Base-by-base conservation (phyloP, 179 eudicot genomes). In the Carnegiea gigantea region DNA sequence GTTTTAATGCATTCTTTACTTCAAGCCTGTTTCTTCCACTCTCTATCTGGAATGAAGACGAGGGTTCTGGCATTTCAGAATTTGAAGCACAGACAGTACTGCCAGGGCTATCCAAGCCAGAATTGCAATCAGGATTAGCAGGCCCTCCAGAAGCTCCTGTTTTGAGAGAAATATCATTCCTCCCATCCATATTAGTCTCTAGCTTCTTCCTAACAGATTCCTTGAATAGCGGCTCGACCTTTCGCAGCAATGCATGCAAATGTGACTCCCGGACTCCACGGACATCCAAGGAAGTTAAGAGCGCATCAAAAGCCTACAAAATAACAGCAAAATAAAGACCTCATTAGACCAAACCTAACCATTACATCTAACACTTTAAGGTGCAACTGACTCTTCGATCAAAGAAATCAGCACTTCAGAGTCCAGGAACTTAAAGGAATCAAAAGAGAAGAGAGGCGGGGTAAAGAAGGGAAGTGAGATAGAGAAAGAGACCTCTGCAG, bases 201-300 rank as follows among this genome's bases (percentile, higher is more conserved):
- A 38, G 76, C 73, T 40, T 79, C 80, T 89, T 89, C 83, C 84
- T 85, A 7, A 88, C 86, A 23, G 90, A 77, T 82, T 90, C 91
- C 85, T 87, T 93, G 77, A 93, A 93, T 64, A 91, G 77, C 57
- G 88, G 77, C 82, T 91, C 98, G 84, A 92, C 83, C 81, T 78
- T 93, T 79, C 75, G 89, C 85, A 95, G 84, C 85, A 95, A 86
- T 1, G 92, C 91, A 76, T 89, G 91, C 85, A 95, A 82, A 85
- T 93, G 91, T 46, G 91, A 91, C 82, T 95, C 99, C 82, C 99
- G 83, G 51, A 85, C 78, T 40, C 99, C 99, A 81, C 97, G 99
- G 14, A 90, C 85, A 80, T 95, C 99, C 89, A 95, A 85, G 36
- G 93, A 90, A 81, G 92, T 83, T 85, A 93, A 48, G 77, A 95